Conservation (phyloP, 306 rosid species). For the Glycine tomentella region DNA sequence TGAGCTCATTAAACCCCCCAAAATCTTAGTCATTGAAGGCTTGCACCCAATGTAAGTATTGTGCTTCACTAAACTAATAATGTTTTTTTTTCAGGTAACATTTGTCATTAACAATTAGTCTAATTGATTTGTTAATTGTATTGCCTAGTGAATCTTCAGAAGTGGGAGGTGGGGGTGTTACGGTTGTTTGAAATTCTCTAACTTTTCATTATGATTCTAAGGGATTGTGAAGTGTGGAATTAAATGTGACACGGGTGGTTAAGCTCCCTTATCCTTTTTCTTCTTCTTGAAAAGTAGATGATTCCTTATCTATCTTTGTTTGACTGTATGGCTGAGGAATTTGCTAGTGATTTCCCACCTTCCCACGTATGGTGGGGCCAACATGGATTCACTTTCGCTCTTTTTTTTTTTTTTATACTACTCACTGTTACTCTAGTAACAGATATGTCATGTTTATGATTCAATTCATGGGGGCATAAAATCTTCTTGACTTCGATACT, state of each 20-base stretch:
- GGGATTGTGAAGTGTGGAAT: conserved; percentile 33
- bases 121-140: conserved; percentile 24
- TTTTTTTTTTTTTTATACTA: conserved; percentile 33
- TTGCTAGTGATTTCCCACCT: conserved; percentile 46
- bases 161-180: conserved; percentile 36
- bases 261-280: background rate
- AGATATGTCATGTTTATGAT: no score
- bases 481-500: conserved; percentile 11
- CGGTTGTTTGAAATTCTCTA: conserved; percentile 30
- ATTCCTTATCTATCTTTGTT: conserved; percentile 52
- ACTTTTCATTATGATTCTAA: background rate
- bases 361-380: conserved; percentile 54
- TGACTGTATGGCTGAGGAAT: conserved; percentile 58
- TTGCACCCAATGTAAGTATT: conserved; percentile 92
- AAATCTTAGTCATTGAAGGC: conserved; percentile 97
- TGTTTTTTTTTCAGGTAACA: background rate
- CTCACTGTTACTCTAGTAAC: background rate
- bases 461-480: background rate
- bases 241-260: conserved; percentile 40
- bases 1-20: conserved; percentile 93
- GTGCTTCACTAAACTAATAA: background rate
- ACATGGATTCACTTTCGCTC: conserved; percentile 32
- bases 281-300: no score
- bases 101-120: background rate
- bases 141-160: conserved; percentile 40